Evolutionary conservation across 2,329 filamentous ascomycete genomes (phyloP).

Genomic region (Phyllosticta paracitricarpa): DNA sequence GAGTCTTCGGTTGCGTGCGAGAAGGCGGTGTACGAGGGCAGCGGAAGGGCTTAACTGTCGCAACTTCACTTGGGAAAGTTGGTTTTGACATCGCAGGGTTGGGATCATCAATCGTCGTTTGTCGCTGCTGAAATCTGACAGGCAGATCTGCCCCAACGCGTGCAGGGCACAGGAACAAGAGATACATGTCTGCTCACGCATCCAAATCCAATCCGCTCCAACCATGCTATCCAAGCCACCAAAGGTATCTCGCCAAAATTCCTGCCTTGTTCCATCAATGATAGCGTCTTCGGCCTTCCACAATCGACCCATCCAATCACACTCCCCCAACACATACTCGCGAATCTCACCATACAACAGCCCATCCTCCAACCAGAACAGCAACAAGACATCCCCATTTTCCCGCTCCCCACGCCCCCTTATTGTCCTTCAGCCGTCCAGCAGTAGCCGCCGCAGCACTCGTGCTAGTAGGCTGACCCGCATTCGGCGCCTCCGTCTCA

Average conservation of each 20-base stretch:
- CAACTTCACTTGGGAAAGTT: background rate
- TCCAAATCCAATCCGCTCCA: background rate
- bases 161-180: too few relatives aligned
- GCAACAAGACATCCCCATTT: background rate
- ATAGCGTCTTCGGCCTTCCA: background rate
- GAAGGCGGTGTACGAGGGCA: slow-evolving; percentile 27
- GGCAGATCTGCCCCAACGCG: background rate
- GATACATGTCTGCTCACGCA: background rate
- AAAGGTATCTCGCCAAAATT: too few relatives aligned
- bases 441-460: background rate
- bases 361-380: background rate
- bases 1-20: slow-evolving; percentile 25
- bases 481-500: background rate
- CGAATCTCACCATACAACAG: background rate
- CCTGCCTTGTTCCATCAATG: too few relatives aligned
- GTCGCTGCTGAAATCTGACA: background rate
- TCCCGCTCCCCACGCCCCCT: background rate
- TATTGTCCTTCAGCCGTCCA: background rate
- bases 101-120: background rate
- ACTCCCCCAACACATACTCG: background rate
- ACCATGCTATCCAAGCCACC: too few relatives aligned
- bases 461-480: background rate
- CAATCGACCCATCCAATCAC: background rate
- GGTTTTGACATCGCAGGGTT: background rate
- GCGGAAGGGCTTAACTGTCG: background rate